These are phyloP conservation scores for Metschnikowia similis DNA, from an alignment of 805 yeast species.

Conservation along the genomic window DNA sequence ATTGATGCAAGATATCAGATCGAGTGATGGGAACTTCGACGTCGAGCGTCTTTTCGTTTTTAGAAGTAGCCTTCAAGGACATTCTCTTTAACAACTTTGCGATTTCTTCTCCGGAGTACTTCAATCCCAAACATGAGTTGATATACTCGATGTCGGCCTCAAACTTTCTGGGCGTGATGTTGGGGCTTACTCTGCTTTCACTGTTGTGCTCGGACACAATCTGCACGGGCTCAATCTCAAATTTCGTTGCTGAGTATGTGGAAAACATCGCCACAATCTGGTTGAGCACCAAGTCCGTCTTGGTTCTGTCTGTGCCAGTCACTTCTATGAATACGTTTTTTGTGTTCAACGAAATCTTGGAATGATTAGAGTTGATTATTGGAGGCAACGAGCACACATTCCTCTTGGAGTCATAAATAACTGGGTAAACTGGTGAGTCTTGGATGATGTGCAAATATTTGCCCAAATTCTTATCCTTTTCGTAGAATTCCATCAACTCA, in stretches of 20 bases:
- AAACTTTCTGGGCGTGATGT: constrained; percentile 60
- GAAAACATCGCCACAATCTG: constrained; percentile 96
- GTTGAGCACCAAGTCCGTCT: constrained; percentile 87
- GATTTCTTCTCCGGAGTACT: constrained; percentile 65
- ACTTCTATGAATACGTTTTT: constrained; percentile 86
- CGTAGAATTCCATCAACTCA: constrained; percentile 83
- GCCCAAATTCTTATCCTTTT: constrained; percentile 83
- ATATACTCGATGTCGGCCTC: constrained; percentile 78
- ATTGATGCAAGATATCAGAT: constrained; percentile 92
- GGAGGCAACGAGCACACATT: constrained; percentile 93
- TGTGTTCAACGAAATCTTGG: constrained; percentile 83
- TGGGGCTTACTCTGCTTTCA: constrained; percentile 73
- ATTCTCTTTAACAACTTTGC: constrained; percentile 66
- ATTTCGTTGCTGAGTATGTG: constrained; percentile 74
- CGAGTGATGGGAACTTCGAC: constrained; percentile 89
- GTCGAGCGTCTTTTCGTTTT: constrained; percentile 48
- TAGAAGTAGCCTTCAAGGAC: constrained; percentile 66
- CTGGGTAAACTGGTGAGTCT: constrained; percentile 87
- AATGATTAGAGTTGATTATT: constrained; percentile 86
- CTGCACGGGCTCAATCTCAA: constrained; percentile 86
- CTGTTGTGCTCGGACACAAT: constrained; percentile 77
- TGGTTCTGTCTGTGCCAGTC: constrained; percentile 93
- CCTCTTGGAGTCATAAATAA: constrained; percentile 72
- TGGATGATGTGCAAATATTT: constrained; percentile 83
- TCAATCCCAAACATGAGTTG: constrained; percentile 88